Percentiles rank a stretch among this genome's conserved stretches.
Conservation (phyloP, 345 rosid genomes). For the Pistacia atlantica region DNA sequence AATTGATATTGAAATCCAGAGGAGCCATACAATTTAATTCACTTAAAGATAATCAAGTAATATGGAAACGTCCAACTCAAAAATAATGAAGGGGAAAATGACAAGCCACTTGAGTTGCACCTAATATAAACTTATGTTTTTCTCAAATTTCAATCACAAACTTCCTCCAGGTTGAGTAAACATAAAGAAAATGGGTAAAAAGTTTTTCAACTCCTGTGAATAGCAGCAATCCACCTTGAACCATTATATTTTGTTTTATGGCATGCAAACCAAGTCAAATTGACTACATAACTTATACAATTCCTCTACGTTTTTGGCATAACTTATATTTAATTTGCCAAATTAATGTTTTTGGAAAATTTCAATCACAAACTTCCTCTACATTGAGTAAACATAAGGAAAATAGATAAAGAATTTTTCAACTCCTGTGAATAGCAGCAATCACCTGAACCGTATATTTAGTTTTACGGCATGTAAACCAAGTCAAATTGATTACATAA, state of each 20-base stretch:
- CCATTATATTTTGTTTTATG: neutral
- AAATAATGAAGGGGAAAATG: neutral
- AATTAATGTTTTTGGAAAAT: no score
- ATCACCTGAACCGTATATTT: neutral
- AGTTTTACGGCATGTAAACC: no score
- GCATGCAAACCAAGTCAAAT: no score
- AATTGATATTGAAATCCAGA: neutral
- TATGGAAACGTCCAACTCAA: no score
- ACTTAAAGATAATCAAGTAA: no score
- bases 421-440: neutral
- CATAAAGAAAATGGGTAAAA: neutral
- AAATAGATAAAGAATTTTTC: neutral
- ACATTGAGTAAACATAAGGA: neutral
- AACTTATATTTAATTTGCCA: no score
- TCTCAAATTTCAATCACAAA: neutral
- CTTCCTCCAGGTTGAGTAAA: neutral
- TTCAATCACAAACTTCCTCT: no score
- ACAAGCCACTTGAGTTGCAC: neutral
- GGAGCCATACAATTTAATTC: neutral
- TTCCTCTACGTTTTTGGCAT: no score
- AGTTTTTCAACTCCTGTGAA: neutral
- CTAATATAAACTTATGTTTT: neutral
- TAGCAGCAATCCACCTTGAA: neutral
- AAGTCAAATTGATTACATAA: no score
- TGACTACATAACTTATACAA: no score